Conservation (phyloP, 192 early-diverging fungal species). For the Gryganskiella cystojenkinii region DNA sequence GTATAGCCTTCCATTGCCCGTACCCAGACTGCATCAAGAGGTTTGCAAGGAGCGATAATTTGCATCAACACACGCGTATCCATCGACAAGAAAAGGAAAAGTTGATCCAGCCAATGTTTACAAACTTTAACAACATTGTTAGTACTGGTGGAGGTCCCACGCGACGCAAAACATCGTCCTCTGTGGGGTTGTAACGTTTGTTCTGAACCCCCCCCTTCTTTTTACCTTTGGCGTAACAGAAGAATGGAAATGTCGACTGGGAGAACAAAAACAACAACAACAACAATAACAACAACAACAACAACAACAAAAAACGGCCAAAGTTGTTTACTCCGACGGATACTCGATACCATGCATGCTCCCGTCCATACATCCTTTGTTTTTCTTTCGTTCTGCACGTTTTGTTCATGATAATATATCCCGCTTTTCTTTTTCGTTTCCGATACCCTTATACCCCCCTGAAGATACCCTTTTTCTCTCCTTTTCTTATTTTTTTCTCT, state of each 20-base stretch:
- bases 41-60: slow-evolving; percentile 66
- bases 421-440: no score
- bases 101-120: slow-evolving; percentile 5
- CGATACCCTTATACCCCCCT: no score
- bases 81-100: slow-evolving; percentile 55
- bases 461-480: no score
- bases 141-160: not conserved
- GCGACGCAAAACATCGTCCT: slow-evolving; percentile 6
- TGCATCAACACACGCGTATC: slow-evolving; percentile 66
- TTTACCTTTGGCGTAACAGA: not conserved
- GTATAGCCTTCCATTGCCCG: slow-evolving; percentile 60
- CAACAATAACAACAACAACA: not conserved
- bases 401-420: no score
- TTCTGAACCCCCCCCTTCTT: not conserved
- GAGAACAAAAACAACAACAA: not conserved
- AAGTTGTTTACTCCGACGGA: no score
- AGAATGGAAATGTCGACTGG: not conserved
- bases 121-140: slow-evolving; percentile 13
- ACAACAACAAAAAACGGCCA: not conserved
- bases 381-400: no score
- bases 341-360: no score
- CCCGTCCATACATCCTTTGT: no score
- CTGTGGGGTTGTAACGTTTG: not conserved
- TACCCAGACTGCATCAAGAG: slow-evolving; percentile 59
- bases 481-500: no score